Conservation (phyloP, 2,329 filamentous ascomycete genomes). For the Fusarium pilosicola region DNA sequence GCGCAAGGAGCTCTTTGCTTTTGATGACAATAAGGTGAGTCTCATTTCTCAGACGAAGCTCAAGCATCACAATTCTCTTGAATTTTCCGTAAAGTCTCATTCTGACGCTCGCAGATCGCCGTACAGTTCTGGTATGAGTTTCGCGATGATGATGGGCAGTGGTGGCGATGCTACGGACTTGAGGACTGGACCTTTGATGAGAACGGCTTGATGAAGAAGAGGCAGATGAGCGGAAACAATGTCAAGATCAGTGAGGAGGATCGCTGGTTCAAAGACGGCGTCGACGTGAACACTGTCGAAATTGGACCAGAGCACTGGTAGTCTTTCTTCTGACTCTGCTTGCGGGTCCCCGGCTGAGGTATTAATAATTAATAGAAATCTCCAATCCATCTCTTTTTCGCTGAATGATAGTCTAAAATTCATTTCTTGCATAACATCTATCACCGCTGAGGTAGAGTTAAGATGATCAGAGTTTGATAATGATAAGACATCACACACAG, state of each 20-base stretch:
- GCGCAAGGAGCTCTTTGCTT: constrained; percentile 86
- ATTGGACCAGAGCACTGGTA: constrained; percentile 54
- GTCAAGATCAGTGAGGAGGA: constrained; percentile 69
- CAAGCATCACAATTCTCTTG: fast-evolving
- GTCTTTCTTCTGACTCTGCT: background rate
- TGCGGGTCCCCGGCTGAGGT: background rate
- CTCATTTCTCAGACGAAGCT: fast-evolving
- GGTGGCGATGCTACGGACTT: constrained; percentile 89
- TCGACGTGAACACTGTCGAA: constrained; percentile 73
- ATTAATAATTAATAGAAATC: background rate
- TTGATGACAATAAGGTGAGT: constrained; percentile 69
- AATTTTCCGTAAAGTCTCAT: fast-evolving
- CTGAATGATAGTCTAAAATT: background rate
- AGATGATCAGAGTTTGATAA: background rate
- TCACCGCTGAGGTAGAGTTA: background rate
- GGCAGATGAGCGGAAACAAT: constrained; percentile 81
- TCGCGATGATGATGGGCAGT: constrained; percentile 74
- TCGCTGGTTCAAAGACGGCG: constrained; percentile 75
- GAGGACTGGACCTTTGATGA: constrained; percentile 81
- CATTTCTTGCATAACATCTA: background rate
- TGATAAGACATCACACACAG: background rate
- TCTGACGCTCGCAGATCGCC: constrained; percentile 65
- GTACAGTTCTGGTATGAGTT: constrained; percentile 95
- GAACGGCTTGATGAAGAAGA: constrained; percentile 76
- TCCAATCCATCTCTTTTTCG: background rate